Evolutionary conservation across 441 rosid species (phyloP).

Genomic region (Cnidoscolus chayamansa): DNA sequence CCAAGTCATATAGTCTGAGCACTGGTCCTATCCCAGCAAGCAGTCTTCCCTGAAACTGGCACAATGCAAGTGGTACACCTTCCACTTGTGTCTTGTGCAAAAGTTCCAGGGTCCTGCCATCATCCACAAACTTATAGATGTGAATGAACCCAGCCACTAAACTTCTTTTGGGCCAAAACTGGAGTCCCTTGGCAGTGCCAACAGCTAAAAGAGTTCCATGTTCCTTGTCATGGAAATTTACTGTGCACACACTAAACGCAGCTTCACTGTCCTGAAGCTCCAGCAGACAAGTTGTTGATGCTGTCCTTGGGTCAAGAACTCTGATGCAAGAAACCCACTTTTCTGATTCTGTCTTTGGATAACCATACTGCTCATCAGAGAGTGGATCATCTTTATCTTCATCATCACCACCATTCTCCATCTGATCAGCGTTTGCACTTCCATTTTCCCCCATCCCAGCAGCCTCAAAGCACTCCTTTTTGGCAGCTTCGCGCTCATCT

Average conservation of each 20-base stretch:
- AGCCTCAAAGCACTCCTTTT: slow-evolving; percentile 80
- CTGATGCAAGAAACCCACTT: slow-evolving; percentile 98
- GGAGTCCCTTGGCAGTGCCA: slow-evolving; percentile 89
- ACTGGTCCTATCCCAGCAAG: slow-evolving; percentile 88
- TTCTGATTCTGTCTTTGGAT: slow-evolving; percentile 87
- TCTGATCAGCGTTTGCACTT: slow-evolving; percentile 49
- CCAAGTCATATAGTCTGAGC: slow-evolving; percentile 87
- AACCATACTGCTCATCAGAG: slow-evolving; percentile 94
- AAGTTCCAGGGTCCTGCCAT: slow-evolving; percentile 79
- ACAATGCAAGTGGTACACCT: slow-evolving; percentile 85
- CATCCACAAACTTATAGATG: slow-evolving; percentile 86
- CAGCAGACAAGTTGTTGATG: slow-evolving; percentile 78
- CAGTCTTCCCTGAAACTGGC: slow-evolving; percentile 89
- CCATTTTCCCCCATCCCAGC: slow-evolving; percentile 83
- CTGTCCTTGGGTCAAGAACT: slow-evolving; percentile 86
- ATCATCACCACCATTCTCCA: slow-evolving; percentile 92
- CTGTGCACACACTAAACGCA: slow-evolving; percentile 85
- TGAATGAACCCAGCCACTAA: slow-evolving; percentile 72
- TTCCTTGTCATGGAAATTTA: slow-evolving; percentile 92
- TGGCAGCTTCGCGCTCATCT: slow-evolving; percentile 94
- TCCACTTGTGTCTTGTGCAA: slow-evolving; percentile 95
- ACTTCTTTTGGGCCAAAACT: slow-evolving; percentile 78
- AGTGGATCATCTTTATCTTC: slow-evolving; percentile 88
- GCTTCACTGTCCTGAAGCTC: slow-evolving; percentile 98
- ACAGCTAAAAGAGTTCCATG: slow-evolving; percentile 88